These are phyloP conservation scores for Mycena haematopus DNA, from an alignment of 768 basidiomycete species.

Conservation along the genomic window DNA sequence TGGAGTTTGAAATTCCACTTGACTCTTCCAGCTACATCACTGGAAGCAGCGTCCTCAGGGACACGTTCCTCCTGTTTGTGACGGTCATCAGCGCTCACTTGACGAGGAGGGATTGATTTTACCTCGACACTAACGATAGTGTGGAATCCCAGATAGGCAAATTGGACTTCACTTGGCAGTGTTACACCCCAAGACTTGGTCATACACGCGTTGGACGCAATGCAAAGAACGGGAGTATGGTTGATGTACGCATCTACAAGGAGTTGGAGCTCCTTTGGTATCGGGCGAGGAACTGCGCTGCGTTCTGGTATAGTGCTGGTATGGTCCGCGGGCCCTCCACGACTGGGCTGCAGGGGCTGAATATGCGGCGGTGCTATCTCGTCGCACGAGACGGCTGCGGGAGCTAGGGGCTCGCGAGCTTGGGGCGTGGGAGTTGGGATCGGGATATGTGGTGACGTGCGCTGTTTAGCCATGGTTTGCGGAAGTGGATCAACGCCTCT, in stretches of 20 bases:
- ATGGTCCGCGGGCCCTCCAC: not conserved
- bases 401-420: not conserved
- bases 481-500: not conserved
- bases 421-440: not conserved
- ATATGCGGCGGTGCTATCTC: not conserved
- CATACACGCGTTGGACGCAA: slow-evolving; percentile 43
- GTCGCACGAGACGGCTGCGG: not conserved
- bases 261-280: slow-evolving; percentile 51
- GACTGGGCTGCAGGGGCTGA: not conserved
- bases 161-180: slow-evolving; percentile 46
- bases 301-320: not conserved
- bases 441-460: not conserved
- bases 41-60: slow-evolving; percentile 6
- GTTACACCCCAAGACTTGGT: slow-evolving; percentile 37
- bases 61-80: slow-evolving; percentile 33
- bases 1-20: slow-evolving; percentile 53
- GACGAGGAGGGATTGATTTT: slow-evolving; percentile 16
- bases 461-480: not conserved
- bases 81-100: not conserved
- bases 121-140: slow-evolving; percentile 49
- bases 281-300: slow-evolving; percentile 30
- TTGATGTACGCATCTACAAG: slow-evolving; percentile 48
- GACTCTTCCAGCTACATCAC: slow-evolving; percentile 39
- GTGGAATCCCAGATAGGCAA: slow-evolving; percentile 55
- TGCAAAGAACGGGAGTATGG: slow-evolving; percentile 47